Evolutionary conservation across 2,329 filamentous ascomycete species (phyloP).

Genomic region (Nothomitra cinnamomea): DNA sequence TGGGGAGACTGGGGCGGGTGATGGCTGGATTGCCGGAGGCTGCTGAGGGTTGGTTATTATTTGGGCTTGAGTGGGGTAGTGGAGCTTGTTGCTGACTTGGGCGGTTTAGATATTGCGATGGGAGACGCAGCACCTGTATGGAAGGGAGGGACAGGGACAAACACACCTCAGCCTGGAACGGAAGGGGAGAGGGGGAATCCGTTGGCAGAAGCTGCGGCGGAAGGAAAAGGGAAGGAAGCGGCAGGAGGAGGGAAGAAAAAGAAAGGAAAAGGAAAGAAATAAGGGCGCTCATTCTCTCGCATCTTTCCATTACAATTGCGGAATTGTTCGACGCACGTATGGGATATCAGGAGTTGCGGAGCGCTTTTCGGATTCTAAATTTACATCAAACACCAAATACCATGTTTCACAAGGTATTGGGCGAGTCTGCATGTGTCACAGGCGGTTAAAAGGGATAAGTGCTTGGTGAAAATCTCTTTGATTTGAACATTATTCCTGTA

Average conservation of each 20-base stretch:
- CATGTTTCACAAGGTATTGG: no score
- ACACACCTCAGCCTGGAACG: background rate
- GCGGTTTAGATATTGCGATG: background rate
- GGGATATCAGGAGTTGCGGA: background rate
- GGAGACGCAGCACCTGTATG: background rate
- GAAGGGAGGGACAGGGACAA: background rate
- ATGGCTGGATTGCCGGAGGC: slow-evolving; percentile 27
- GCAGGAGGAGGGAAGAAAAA: slow-evolving; percentile 4
- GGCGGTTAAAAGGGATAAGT: no score
- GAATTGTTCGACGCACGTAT: no score
- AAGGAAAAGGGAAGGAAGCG: slow-evolving; percentile 19
- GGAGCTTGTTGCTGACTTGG: background rate
- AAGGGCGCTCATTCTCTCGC: background rate
- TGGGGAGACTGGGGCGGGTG: slow-evolving; percentile 57
- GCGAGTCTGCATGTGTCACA: no score
- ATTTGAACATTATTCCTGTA: background rate
- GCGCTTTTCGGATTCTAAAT: background rate
- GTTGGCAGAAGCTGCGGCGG: slow-evolving; percentile 3
- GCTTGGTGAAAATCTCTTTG: no score
- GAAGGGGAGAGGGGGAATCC: background rate
- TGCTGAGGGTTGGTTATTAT: background rate
- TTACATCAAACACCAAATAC: no score
- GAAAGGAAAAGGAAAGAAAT: slow-evolving; percentile 40
- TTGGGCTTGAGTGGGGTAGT: background rate
- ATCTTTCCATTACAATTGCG: background rate